Base-by-base conservation (phyloP, 2,329 filamentous ascomycete species). In the Aspergillus brunneoviolaceus region DNA sequence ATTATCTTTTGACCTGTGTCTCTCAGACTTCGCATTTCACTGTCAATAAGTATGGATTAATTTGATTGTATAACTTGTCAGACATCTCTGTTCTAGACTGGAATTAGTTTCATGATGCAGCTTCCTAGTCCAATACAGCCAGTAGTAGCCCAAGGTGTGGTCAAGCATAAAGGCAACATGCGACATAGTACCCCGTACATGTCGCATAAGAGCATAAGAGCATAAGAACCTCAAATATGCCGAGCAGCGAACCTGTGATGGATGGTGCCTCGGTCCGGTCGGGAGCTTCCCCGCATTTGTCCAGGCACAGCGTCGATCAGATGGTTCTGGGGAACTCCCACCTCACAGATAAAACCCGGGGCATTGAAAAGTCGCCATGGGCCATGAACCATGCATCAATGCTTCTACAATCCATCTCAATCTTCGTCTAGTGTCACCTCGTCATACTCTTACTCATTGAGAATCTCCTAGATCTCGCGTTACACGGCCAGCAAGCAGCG, bases 271-370 rank as follows among this genome's bases (percentile, higher is more conserved):
- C 39, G 39, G 39, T 45, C 16, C 39, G 16, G 39, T 45, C 39
- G 39, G 39, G 16, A 19, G 49, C 58, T 60, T 63, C 60, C 58
- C 58, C 58, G 58, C 58, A 60, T 60, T 50, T 47, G 19, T 29
- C 33, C 42, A 55, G 53, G 25, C 42, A 50, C 16, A 16, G 39
- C 39, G 39, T n/a, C 39, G 39, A 45, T 45, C 39, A 45, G 39
- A 45, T 4, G n/a, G 16, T 45, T 3, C 14, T 5, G 6, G 16
- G 16, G 14, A 16, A 9, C n/a, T 45, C n/a, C 2, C 39, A 7
- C 14, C 16, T 45, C 39, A 19, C 16, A 19, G 16, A 45, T 45
- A 19, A 45, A 45, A 19, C 14, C 16, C n/a, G 39, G 27, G 27
- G 16, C 39, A 19, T n/a, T 19, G 6, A 7, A 7, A 16, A 7